These are phyloP conservation scores for Thielaviopsis musarum DNA, from an alignment of 2,329 filamentous ascomycete species.

Conservation along the genomic window DNA sequence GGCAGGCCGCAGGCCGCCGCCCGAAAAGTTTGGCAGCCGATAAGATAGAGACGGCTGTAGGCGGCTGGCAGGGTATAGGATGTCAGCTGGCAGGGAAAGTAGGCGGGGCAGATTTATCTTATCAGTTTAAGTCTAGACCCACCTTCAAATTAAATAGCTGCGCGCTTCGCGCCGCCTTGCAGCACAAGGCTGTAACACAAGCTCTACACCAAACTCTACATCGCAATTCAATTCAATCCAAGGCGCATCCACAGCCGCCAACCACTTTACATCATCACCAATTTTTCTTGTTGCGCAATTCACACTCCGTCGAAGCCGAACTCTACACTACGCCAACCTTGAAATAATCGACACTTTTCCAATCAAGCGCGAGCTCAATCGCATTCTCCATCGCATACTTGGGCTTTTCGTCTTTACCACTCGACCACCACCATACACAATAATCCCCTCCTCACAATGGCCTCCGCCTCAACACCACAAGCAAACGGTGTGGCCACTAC, in stretches of 20 bases:
- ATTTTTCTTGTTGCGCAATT: too few species aligned
- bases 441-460: conserved; percentile 3
- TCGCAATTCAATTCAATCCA: too few species aligned
- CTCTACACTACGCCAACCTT: too few species aligned
- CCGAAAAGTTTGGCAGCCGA: background rate
- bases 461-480: conserved; percentile 19
- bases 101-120: background rate
- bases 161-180: background rate
- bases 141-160: background rate
- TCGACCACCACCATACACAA: background rate
- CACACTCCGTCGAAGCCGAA: too few species aligned
- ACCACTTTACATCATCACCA: too few species aligned
- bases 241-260: too few species aligned
- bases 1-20: background rate
- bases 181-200: background rate
- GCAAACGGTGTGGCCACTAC: conserved; percentile 34
- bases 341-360: too few species aligned
- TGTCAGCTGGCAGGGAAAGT: background rate
- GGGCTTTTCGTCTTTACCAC: background rate
- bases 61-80: background rate
- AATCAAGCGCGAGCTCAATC: background rate
- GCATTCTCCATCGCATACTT: background rate
- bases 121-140: background rate
- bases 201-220: background rate
- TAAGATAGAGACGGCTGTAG: background rate